These are phyloP conservation scores for Entomortierella beljakovae DNA, from an alignment of 192 early-diverging fungal genomes.

Conservation along the genomic window DNA sequence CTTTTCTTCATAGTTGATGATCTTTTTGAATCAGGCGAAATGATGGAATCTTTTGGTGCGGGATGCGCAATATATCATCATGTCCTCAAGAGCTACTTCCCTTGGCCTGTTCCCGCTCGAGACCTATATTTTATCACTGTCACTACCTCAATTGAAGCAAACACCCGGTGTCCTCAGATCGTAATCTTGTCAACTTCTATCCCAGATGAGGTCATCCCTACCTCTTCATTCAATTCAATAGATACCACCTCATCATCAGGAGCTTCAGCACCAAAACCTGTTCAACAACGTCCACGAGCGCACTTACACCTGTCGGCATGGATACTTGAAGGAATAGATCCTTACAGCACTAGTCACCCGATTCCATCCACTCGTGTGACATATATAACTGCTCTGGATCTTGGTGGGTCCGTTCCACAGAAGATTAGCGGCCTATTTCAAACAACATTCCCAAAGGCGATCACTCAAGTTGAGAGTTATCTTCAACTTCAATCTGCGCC, in stretches of 20 bases:
- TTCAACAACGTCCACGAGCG: constrained; percentile 35
- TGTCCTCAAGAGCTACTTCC: constrained; percentile 59
- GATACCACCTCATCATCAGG: background rate
- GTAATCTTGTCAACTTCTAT: constrained; percentile 41
- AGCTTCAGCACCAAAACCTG: constrained; percentile 2
- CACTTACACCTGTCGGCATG: constrained; percentile 60
- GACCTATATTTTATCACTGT: constrained; percentile 56
- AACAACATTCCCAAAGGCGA: constrained; percentile 56
- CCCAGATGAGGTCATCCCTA: background rate
- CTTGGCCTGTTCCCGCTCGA: constrained; percentile 57
- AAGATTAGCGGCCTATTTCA: constrained; percentile 60
- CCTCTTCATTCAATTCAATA: background rate
- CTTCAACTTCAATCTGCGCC: constrained; percentile 59
- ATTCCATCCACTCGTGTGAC: constrained; percentile 65
- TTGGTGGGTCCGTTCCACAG: constrained; percentile 59
- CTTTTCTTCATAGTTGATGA: constrained; percentile 35
- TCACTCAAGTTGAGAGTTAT: constrained; percentile 56
- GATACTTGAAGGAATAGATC: constrained; percentile 65
- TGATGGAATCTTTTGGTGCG: constrained; percentile 47
- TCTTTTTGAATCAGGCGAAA: constrained; percentile 48
- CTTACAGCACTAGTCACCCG: constrained; percentile 63
- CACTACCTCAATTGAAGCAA: constrained; percentile 32
- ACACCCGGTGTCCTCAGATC: constrained; percentile 33
- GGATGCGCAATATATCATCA: constrained; percentile 57
- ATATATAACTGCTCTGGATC: constrained; percentile 58